These are phyloP conservation scores for Candida ortonii DNA, from an alignment of 805 yeast genomes.

Conservation along the genomic window DNA sequence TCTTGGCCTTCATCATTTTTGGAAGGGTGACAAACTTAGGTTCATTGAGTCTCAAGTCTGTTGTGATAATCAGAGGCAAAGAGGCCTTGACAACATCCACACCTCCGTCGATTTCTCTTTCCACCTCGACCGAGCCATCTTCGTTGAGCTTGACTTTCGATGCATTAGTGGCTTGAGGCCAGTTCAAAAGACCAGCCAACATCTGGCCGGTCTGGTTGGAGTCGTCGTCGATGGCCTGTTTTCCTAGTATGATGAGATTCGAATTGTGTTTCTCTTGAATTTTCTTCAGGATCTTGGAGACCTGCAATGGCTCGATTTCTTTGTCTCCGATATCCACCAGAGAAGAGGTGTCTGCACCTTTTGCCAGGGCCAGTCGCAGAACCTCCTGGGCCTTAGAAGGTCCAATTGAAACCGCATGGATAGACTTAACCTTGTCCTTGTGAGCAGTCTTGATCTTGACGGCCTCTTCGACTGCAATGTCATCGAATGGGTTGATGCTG, in stretches of 20 bases:
- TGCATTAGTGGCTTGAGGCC: constrained; percentile 98
- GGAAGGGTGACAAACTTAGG: constrained; percentile 97
- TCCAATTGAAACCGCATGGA: constrained; percentile 92
- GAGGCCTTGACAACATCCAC: constrained; percentile 74
- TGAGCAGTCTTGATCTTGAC: constrained; percentile 66
- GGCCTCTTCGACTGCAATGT: constrained; percentile 95
- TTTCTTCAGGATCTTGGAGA: constrained; percentile 79
- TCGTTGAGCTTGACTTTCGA: constrained; percentile 67
- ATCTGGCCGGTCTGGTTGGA: constrained; percentile 95
- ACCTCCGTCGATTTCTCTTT: constrained; percentile 96
- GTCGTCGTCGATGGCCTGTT: constrained; percentile 96
- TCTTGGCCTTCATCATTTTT: constrained; percentile 97
- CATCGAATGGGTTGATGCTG: constrained; percentile 95
- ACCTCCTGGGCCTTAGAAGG: constrained; percentile 84
- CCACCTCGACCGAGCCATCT: constrained; percentile 65
- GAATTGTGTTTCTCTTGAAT: constrained; percentile 67
- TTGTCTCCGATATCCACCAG: constrained; percentile 72
- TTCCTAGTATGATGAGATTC: constrained; percentile 86
- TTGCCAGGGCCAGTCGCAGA: constrained; percentile 85
- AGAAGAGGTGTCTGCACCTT: constrained; percentile 88
- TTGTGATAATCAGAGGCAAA: constrained; percentile 83
- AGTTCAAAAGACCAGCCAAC: constrained; percentile 85
- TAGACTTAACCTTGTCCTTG: constrained; percentile 66
- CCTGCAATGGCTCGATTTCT: constrained; percentile 77
- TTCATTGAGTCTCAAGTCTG: constrained; percentile 90